Evolutionary conservation across 495 filamentous ascomycete genomes (phyloP).

Genomic region (Lasiosphaeriaceae sp.): DNA sequence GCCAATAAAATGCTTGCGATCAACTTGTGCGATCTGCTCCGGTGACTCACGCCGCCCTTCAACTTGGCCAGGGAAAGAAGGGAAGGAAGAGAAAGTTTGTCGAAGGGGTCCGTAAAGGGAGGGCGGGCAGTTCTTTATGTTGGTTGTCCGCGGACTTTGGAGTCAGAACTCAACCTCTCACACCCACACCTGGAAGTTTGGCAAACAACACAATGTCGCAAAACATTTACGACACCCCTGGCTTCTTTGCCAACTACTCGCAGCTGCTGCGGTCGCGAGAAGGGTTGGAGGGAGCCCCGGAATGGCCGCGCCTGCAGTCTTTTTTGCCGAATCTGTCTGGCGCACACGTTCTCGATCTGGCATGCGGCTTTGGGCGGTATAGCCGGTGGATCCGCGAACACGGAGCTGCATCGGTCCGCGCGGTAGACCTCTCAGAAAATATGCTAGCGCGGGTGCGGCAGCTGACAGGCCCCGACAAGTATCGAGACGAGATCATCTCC

Average conservation of each 20-base stretch:
- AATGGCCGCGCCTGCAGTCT: slow-evolving; percentile 29
- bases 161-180: no score
- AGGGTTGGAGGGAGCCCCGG: slow-evolving; percentile 27
- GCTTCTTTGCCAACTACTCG: slow-evolving; percentile 35
- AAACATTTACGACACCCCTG: slow-evolving; percentile 34
- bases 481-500: slow-evolving; percentile 21
- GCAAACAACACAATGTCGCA: slow-evolving; percentile 13
- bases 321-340: slow-evolving; percentile 26
- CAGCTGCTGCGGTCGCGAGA: slow-evolving; percentile 24
- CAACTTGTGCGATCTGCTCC: no score
- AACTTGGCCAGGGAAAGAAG: no score
- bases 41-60: no score
- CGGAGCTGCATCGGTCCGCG: slow-evolving; percentile 25
- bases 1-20: no score
- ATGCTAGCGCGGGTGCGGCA: slow-evolving; percentile 29
- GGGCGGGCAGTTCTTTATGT: no score
- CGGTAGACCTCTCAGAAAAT: slow-evolving; percentile 34
- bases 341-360: slow-evolving; percentile 30
- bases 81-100: no score
- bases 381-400: slow-evolving; percentile 28
- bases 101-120: no score
- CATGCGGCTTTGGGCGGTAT: slow-evolving; percentile 38
- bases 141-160: no score
- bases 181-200: no score
- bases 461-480: slow-evolving; percentile 21